Conservation (phyloP, 495 filamentous ascomycete species). For the Penicillium bovifimosum region DNA sequence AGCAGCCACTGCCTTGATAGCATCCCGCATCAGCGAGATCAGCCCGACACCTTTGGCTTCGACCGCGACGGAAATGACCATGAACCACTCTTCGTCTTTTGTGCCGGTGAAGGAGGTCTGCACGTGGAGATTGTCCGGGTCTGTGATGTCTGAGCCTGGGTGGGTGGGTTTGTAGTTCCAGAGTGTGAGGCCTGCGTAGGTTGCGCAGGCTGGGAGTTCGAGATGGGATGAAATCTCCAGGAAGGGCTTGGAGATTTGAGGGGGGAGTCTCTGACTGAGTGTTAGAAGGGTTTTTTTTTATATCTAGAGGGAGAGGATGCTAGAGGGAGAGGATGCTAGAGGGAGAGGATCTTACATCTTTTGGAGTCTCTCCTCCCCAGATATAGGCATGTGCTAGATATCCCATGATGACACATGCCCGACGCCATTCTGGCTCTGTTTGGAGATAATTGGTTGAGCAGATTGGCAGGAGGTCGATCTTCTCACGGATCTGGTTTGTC, state of each 20-base stretch:
- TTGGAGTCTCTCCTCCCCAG: slow-evolving; percentile 83
- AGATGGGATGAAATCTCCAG: slow-evolving; percentile 70
- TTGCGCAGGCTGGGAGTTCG: slow-evolving; percentile 86
- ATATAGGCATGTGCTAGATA: slow-evolving; percentile 91
- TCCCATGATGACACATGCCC: slow-evolving; percentile 79
- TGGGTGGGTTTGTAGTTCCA: slow-evolving; percentile 90
- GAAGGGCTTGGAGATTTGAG: slow-evolving; percentile 74
- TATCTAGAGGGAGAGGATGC: neutral
- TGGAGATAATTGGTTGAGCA: slow-evolving; percentile 68
- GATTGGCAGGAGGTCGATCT: slow-evolving; percentile 71
- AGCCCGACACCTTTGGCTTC: slow-evolving; percentile 84
- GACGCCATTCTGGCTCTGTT: slow-evolving; percentile 80
- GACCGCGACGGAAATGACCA: slow-evolving; percentile 88
- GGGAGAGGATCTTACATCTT: slow-evolving; percentile 49
- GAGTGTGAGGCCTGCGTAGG: slow-evolving; percentile 80
- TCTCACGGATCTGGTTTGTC: slow-evolving; percentile 63
- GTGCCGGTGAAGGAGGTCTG: slow-evolving; percentile 85
- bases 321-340: neutral
- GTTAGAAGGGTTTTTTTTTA: neutral
- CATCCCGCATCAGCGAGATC: slow-evolving; percentile 77
- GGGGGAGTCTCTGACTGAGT: slow-evolving; percentile 61
- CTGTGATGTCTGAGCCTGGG: slow-evolving; percentile 64
- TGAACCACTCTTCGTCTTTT: slow-evolving; percentile 96
- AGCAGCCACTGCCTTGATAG: slow-evolving; percentile 63
- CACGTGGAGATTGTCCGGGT: slow-evolving; percentile 75